Conservation (phyloP, 768 basidiomycete species). For the Kwoniella sp. region DNA sequence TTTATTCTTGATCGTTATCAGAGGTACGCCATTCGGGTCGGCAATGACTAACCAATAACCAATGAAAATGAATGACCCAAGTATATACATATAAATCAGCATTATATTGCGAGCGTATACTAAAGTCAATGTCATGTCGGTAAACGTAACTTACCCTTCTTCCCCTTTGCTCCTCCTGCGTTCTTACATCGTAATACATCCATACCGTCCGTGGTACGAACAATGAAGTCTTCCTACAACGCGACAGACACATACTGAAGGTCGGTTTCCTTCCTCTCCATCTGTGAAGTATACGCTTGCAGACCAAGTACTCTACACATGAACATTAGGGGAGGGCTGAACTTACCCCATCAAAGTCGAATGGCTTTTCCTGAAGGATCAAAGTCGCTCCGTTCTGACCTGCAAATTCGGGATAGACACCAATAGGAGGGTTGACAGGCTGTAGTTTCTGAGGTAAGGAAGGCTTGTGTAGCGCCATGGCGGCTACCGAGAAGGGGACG, state of each 20-base stretch:
- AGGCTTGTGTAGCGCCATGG: slow-evolving; percentile 4
- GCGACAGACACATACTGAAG: background rate
- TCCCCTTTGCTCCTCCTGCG: background rate
- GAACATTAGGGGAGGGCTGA: too few relatives aligned
- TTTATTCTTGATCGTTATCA: slow-evolving; percentile 50
- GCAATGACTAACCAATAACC: slow-evolving; percentile 42
- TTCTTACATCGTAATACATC: background rate
- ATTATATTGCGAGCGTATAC: too few relatives aligned
- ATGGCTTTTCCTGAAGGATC: background rate
- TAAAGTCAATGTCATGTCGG: too few relatives aligned
- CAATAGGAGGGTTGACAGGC: background rate
- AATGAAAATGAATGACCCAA: background rate
- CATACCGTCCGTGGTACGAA: background rate
- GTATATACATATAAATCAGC: too few relatives aligned
- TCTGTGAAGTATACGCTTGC: too few relatives aligned
- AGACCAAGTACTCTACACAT: too few relatives aligned
- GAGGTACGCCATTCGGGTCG: slow-evolving; percentile 43
- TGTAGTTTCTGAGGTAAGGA: slow-evolving; percentile 1
- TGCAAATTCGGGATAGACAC: background rate
- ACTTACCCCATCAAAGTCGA: slow-evolving; percentile 1
- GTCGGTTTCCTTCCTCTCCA: too few relatives aligned
- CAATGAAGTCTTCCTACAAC: background rate
- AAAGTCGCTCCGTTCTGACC: background rate
- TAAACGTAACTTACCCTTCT: background rate
- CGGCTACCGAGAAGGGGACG: slow-evolving; percentile 1